Evolutionary conservation across 495 filamentous ascomycete species (phyloP).

Genomic region (Penicillium chermesinum): DNA sequence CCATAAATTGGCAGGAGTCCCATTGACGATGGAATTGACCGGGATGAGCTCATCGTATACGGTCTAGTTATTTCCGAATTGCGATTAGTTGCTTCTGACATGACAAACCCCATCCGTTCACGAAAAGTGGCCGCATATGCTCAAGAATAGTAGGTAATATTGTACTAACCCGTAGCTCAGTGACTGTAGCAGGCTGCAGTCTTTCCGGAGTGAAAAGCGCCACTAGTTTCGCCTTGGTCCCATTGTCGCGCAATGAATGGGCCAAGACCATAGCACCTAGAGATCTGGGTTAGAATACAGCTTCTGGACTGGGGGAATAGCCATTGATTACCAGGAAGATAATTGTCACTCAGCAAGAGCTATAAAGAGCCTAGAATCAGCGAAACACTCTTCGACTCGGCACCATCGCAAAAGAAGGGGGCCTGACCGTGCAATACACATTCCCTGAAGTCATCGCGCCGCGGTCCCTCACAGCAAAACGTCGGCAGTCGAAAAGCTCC

Average conservation of each 20-base stretch:
- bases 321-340: conserved; percentile 68
- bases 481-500: not conserved
- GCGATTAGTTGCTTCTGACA: not conserved
- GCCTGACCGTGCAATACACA: conserved; percentile 58
- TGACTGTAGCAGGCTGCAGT: conserved; percentile 64
- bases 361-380: conserved; percentile 32
- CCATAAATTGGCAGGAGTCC: conserved; percentile 73
- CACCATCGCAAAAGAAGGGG: no score
- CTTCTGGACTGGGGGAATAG: not conserved
- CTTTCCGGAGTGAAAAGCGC: conserved; percentile 75
- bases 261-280: conserved; percentile 88
- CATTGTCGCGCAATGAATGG: conserved; percentile 89
- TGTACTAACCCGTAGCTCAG: conserved; percentile 64
- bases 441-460: conserved; percentile 30
- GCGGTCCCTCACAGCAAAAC: not conserved
- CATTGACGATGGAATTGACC: conserved; percentile 70
- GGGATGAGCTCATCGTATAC: conserved; percentile 88
- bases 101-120: no score
- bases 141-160: no score
- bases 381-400: not conserved
- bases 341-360: conserved; percentile 86
- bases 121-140: no score
- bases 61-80: conserved; percentile 48
- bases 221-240: conserved; percentile 79
- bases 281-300: conserved; percentile 14